Percentiles rank a stretch among this genome's conserved stretches.
Conservation (phyloP, 176 grass and related monocot species). For the Metroxylon sagu region DNA sequence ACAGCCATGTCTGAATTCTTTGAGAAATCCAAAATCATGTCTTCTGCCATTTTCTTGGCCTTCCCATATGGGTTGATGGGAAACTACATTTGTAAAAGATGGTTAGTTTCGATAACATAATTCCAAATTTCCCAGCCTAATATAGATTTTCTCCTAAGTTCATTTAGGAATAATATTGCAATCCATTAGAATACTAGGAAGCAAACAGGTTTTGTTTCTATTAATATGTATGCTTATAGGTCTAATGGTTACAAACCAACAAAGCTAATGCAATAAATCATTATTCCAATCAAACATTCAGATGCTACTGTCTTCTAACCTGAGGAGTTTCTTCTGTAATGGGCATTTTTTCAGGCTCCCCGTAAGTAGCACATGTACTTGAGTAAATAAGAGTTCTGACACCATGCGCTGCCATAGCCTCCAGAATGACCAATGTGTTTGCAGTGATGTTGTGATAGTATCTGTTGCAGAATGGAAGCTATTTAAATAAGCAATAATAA, state of each 20-base stretch:
- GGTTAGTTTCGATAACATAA: too few species aligned
- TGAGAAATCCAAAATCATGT: constrained; percentile 95
- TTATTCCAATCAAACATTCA: too few species aligned
- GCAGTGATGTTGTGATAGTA: constrained; percentile 99
- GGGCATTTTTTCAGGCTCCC: constrained; percentile 91
- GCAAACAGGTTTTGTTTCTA: too few species aligned
- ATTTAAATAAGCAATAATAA: too few species aligned
- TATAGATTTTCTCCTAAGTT: too few species aligned
- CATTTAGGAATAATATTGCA: too few species aligned
- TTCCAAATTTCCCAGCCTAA: too few species aligned
- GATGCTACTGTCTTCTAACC: constrained; percentile 22
- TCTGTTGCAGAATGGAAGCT: constrained; percentile 29
- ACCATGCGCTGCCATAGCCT: constrained; percentile 78
- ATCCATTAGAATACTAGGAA: too few species aligned
- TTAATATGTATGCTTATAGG: too few species aligned
- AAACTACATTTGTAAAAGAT: constrained; percentile 33
- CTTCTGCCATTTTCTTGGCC: constrained; percentile 98
- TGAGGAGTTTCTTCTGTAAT: constrained; percentile 87
- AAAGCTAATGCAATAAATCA: too few species aligned
- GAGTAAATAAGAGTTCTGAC: constrained; percentile 94
- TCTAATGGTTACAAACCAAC: too few species aligned
- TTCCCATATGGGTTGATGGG: constrained; percentile 98
- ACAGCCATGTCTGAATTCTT: constrained; percentile 83
- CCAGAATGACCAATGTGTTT: constrained; percentile 71
- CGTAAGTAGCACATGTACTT: constrained; percentile 94